Base-by-base conservation (phyloP, 805 yeast genomes). In the Kodamaea sagamina region DNA sequence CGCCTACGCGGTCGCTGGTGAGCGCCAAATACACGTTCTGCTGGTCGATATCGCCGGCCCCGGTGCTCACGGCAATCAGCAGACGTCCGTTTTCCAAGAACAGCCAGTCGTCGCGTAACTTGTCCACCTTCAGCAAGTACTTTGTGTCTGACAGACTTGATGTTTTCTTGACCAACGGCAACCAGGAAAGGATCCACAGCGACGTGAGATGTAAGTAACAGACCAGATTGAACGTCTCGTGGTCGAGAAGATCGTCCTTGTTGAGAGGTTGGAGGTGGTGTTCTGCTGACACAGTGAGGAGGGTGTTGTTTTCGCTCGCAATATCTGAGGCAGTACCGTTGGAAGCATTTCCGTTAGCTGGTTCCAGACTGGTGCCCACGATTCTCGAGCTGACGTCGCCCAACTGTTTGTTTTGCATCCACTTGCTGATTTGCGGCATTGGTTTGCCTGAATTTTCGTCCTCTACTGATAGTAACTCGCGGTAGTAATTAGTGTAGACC, bases 151-250 rank as follows among this genome's bases (percentile, higher is more conserved):
- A 50, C 41, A 57, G 62, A 36, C 62, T 66, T 1, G 71, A 61
- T 15, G 54, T 55, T 41, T 77, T 75, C 42, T 77, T 68, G 55
- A 82, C 61, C 4, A 55, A 55, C 0, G 86, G 84, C 34, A 86
- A 67, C 86, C 89, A 82, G 12, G 67, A 53, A 31, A 78, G 59
- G 2, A 82, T 64, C 81, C 89, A 79, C 12, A 71, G 63, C 1
- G 83, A 50, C 3, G 85, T 76, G 10, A 77, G 68, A 13, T 81
- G 64, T 34, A 86, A 64, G 41, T 79, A 64, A 9, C 82, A 67
- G 3, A 82, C 67, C 15, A 75, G 71, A 37, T 72, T 72, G 49
- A 82, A 71, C 10, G 78, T 68, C 10, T 73, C 73, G 12, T 67
- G 58, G 47, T 80, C 86, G 34, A 86, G 64, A 10, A 79, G 55